These are phyloP conservation scores for Bruguiera gymnorhiza DNA, from an alignment of 345 rosid genomes.

Conservation along the genomic window DNA sequence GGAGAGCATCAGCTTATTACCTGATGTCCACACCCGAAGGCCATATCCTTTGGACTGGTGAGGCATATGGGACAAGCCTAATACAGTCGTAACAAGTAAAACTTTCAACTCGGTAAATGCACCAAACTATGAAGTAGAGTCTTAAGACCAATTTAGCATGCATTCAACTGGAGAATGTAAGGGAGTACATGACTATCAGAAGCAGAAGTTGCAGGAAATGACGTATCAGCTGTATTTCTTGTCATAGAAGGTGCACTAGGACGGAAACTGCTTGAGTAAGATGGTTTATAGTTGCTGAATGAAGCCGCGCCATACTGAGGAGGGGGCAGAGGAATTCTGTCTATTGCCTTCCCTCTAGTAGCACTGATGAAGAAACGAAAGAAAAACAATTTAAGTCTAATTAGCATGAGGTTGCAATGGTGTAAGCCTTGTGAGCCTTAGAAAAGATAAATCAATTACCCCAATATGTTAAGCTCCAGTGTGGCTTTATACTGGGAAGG, in stretches of 20 bases:
- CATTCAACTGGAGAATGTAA: not conserved
- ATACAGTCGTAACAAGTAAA: not conserved
- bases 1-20: slow-evolving; percentile 9
- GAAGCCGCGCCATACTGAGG: slow-evolving; percentile 45
- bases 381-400: slow-evolving; percentile 11
- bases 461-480: slow-evolving; percentile 71
- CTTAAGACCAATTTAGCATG: not conserved
- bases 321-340: slow-evolving; percentile 78
- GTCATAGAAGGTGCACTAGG: slow-evolving; percentile 33
- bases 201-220: slow-evolving; percentile 40
- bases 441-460: slow-evolving; percentile 38
- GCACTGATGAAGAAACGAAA: slow-evolving; percentile 28
- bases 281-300: slow-evolving; percentile 20
- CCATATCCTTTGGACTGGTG: slow-evolving; percentile 25
- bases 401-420: not conserved
- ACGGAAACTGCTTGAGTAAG: slow-evolving; percentile 10
- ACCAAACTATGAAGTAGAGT: not conserved
- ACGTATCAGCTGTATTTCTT: slow-evolving; percentile 21
- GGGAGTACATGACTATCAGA: slow-evolving; percentile 42
- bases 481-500: slow-evolving; percentile 96
- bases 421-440: not conserved
- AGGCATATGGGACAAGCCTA: slow-evolving; percentile 35
- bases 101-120: not conserved
- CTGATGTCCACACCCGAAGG: slow-evolving; percentile 36
- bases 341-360: slow-evolving; percentile 44